Evolutionary conservation across 768 basidiomycete species (phyloP).

Genomic region (Phlebiopsis flavidoalba): DNA sequence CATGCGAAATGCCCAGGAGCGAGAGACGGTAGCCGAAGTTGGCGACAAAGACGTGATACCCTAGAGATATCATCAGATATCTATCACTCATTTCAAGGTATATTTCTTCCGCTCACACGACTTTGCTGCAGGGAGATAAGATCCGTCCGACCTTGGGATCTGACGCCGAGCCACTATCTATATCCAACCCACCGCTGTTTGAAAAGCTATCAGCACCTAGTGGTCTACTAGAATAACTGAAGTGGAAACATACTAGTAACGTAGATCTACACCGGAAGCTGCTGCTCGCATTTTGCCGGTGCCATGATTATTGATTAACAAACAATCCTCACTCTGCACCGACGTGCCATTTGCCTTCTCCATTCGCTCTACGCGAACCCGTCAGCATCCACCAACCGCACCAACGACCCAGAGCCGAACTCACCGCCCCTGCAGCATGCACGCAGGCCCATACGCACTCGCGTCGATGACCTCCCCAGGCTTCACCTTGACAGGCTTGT

Average conservation of each 20-base stretch:
- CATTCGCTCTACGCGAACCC: constrained; percentile 10
- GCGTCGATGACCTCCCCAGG: constrained; percentile 13
- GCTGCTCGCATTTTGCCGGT: constrained; percentile 15
- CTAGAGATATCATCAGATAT: background rate
- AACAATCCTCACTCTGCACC: constrained; percentile 21
- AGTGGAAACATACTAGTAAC: constrained; percentile 14
- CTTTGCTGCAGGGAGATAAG: constrained; percentile 18
- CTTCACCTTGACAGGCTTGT: constrained; percentile 11
- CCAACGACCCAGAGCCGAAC: background rate
- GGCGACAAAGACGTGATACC: constrained; percentile 21
- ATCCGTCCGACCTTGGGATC: constrained; percentile 22
- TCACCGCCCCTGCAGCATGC: constrained; percentile 18
- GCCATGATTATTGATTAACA: constrained; percentile 21
- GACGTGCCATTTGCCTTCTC: constrained; percentile 19
- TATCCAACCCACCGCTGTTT: constrained; percentile 18
- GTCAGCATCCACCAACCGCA: background rate
- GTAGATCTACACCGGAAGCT: constrained; percentile 20
- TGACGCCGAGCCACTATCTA: constrained; percentile 18
- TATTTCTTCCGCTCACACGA: background rate
- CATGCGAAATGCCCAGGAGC: constrained; percentile 18
- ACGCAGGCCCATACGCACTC: constrained; percentile 20
- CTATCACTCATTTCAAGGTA: background rate
- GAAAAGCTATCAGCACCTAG: background rate
- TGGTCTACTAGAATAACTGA: background rate
- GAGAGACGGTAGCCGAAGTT: constrained; percentile 24